Conservation (phyloP, 2,329 filamentous ascomycete genomes). For the Diaporthe nobilis region DNA sequence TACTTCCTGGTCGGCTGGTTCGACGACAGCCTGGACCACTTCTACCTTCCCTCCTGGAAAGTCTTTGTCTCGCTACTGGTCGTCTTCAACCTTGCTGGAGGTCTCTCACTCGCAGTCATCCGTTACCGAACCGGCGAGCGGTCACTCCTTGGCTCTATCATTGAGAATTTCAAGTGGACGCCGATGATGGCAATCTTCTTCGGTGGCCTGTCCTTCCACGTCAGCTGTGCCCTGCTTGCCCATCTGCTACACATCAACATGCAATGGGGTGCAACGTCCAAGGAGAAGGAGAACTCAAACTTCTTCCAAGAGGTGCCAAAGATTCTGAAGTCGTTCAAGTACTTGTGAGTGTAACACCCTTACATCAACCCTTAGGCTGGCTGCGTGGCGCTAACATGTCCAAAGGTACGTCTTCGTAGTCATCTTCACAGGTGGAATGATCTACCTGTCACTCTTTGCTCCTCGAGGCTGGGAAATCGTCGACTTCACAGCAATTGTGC, state of each 20-base stretch:
- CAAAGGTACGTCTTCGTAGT: conserved; percentile 39
- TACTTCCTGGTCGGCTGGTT: conserved; percentile 82
- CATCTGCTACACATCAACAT: conserved; percentile 59
- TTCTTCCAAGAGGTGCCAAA: conserved; percentile 70
- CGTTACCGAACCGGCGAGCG: conserved; percentile 73
- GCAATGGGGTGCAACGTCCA: conserved; percentile 68
- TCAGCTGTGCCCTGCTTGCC: conserved; percentile 56
- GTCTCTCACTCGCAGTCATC: conserved; percentile 71
- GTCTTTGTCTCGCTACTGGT: conserved; percentile 74
- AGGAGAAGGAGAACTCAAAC: conserved; percentile 68
- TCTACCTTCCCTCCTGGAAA: conserved; percentile 76
- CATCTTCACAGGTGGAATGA: conserved; percentile 59
- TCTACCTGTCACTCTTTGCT: conserved; percentile 60
- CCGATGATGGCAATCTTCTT: conserved; percentile 64
- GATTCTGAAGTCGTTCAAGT: conserved; percentile 68
- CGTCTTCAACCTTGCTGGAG: conserved; percentile 74
- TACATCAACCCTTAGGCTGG: conserved; percentile 40
- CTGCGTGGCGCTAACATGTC: neutral
- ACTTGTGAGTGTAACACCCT: conserved; percentile 61
- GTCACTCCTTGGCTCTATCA: conserved; percentile 60
- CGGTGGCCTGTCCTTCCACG: conserved; percentile 58
- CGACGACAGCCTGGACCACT: conserved; percentile 75
- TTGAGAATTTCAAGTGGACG: conserved; percentile 74
- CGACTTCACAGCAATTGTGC: conserved; percentile 71
- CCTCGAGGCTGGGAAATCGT: conserved; percentile 68